phyloP scores from a whole-genome alignment of 2,329 filamentous ascomycete genomes.

The Claviceps capensis region DNA sequence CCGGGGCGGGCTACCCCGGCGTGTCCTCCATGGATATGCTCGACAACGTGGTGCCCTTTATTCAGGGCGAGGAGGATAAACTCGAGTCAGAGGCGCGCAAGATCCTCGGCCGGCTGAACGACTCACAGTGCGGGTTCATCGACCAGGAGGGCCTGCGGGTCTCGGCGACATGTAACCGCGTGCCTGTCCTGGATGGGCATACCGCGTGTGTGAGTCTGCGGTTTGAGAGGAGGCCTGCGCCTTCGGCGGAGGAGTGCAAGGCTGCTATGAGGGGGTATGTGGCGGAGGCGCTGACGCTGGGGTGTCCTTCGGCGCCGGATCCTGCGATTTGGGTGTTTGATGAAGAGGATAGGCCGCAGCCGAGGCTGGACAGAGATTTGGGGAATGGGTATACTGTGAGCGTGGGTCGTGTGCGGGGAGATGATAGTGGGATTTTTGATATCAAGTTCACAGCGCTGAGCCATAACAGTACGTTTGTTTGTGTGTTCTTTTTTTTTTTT shows the following conservation, averaged over 20 bases:
- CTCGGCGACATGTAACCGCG: constrained; percentile 81
- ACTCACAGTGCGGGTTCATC: constrained; percentile 57
- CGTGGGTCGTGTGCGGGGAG: constrained; percentile 74
- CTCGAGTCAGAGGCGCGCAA: constrained; percentile 89
- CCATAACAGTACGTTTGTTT: constrained; percentile 50
- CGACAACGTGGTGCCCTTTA: constrained; percentile 92
- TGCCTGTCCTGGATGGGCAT: constrained; percentile 90
- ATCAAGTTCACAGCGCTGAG: constrained; percentile 89
- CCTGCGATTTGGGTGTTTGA: constrained; percentile 81
- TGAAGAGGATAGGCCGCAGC: constrained; percentile 80
- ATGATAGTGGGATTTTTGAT: constrained; percentile 82
- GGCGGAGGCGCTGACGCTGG: constrained; percentile 67
- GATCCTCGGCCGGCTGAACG: constrained; percentile 69
- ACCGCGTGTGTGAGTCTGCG: constrained; percentile 83
- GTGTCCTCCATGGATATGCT: constrained; percentile 91
- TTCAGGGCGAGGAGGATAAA: constrained; percentile 90
- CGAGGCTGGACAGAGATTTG: constrained; percentile 75
- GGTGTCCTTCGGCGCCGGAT: constrained; percentile 74
- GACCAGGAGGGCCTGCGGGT: constrained; percentile 64
- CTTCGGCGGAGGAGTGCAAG: constrained; percentile 62
- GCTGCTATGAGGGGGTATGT: constrained; percentile 68
- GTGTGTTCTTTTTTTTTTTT: not conserved
- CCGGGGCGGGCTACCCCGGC: constrained; percentile 80
- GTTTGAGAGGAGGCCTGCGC: constrained; percentile 63
- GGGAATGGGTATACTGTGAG: constrained; percentile 80